Base-by-base conservation (phyloP, 1,284 basidiomycete species). In the Prillingera fragicola region DNA sequence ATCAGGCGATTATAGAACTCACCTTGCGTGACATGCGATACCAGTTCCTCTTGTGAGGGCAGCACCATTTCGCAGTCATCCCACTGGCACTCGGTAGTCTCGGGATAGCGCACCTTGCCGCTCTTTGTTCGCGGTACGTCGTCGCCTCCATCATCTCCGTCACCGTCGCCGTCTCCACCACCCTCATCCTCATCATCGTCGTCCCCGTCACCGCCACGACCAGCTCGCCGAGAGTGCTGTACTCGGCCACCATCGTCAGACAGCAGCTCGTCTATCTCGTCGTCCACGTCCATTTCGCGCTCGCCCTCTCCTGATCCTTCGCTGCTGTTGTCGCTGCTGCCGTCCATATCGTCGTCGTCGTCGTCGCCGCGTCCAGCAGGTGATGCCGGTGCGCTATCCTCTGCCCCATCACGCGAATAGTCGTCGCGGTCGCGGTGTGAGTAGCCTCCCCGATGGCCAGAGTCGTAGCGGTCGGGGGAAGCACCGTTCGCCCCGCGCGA, bases 21-120 rank as follows among this genome's bases (percentile, higher is more conserved):
- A 65, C 64, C 56, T 2, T 44, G 41, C 21, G 55, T 48, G 10
- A 67, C 45, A 43, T 65, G 62, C 38, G 51, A 45, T n/a, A 60
- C 60, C 18, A 67, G 49, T 2, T 39, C 51, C 3, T 55, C 47
- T 37, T 53, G 53, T n/a, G 39, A 32, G 10, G 45, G 51, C 21
- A 45, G 53, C 15, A 41, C 28, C 24, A 31, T 31, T 8, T 37
- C 43, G 52, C 65, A 67, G 8, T 56, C 52, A 9, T 55, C 52
- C 65, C 65, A 67, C 22, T 49, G 34, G 24, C 54, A 56, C 10
- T 52, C 46, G n/a, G 41, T 41, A 8, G 35, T 22, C 26, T 33
- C 29, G 10, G 29, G 32, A 5, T 31, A 21, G n/a, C 27, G 38
- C 36, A 8, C 17, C 31, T 13, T 33, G 22, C 15, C 24, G 17